Evolutionary conservation across 345 rosid species (phyloP).

Genomic region (Psidium guajava): DNA sequence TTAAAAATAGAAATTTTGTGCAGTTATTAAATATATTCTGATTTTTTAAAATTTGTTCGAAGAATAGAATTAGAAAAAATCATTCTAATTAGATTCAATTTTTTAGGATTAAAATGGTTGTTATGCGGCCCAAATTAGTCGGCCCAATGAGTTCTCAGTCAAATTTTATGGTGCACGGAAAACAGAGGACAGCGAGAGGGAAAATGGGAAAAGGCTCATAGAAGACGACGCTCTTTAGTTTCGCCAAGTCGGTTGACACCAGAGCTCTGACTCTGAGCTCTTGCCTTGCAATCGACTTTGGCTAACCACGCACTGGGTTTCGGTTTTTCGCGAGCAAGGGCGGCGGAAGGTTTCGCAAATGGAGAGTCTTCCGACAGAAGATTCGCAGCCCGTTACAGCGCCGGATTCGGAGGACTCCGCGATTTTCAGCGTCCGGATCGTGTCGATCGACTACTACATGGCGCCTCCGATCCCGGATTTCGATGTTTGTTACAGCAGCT

Average conservation of each 20-base stretch:
- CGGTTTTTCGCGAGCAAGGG: not conserved
- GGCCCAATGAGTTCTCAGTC: not conserved
- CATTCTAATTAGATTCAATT: too few species aligned
- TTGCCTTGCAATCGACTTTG: not conserved
- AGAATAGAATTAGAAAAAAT: too few species aligned
- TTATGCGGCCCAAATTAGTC: too few species aligned
- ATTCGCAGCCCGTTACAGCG: conserved; percentile 22
- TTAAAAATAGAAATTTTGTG: too few species aligned
- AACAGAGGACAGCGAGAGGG: not conserved
- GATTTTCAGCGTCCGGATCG: conserved; percentile 72
- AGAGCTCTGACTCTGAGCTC: not conserved
- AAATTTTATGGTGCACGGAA: not conserved
- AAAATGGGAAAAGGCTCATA: not conserved
- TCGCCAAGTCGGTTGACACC: not conserved
- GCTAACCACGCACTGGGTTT: not conserved
- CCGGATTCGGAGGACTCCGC: conserved; percentile 2
- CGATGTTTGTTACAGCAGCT: conserved; percentile 73
- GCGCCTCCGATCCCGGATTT: conserved; percentile 63
- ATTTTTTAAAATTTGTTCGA: too few species aligned
- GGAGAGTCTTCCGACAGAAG: conserved; percentile 9
- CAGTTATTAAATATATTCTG: too few species aligned
- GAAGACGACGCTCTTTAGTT: not conserved
- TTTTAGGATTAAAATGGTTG: too few species aligned
- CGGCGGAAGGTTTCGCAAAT: not conserved
- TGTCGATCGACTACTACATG: conserved; percentile 77